phyloP scores from a whole-genome alignment of 2,329 filamentous ascomycete species.

The Zymoseptoria passerinii region DNA sequence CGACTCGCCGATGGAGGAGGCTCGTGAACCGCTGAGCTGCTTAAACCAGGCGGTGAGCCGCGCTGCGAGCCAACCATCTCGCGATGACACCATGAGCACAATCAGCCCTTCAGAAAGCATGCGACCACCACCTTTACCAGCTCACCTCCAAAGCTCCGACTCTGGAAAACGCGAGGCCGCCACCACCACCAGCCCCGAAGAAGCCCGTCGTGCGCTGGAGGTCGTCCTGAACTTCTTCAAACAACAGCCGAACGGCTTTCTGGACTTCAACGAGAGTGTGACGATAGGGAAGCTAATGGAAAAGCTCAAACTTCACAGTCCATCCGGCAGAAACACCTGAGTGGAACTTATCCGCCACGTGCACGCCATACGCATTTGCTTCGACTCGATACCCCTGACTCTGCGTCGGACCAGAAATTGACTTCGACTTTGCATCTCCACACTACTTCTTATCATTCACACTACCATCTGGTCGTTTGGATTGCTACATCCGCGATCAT shows the following conservation, averaged over 20 bases:
- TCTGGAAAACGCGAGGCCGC: conserved; percentile 12
- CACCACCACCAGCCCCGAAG: conserved; percentile 67
- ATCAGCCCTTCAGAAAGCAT: conserved; percentile 33
- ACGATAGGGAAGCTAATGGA: conserved; percentile 76
- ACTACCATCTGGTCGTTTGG: background rate
- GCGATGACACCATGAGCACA: conserved; percentile 17
- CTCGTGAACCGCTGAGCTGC: conserved; percentile 28
- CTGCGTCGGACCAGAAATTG: background rate
- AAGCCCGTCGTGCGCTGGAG: conserved; percentile 73
- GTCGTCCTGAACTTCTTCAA: conserved; percentile 76
- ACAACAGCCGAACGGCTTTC: conserved; percentile 57
- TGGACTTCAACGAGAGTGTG: conserved; percentile 69
- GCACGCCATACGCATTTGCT: background rate
- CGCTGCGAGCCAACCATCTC: conserved; percentile 12
- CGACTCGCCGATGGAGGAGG: conserved; percentile 30
- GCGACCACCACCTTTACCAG: conserved; percentile 40
- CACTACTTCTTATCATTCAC: background rate
- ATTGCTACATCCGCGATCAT: background rate
- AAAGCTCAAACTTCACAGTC: conserved; percentile 58
- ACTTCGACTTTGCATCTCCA: background rate
- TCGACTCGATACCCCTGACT: background rate
- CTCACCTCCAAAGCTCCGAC: conserved; percentile 16
- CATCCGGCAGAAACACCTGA: conserved; percentile 10
- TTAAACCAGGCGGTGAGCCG: conserved; percentile 36
- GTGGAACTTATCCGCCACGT: background rate